Conservation (phyloP, 108 stramenopile genomes). For the Skeletonema grethae region DNA sequence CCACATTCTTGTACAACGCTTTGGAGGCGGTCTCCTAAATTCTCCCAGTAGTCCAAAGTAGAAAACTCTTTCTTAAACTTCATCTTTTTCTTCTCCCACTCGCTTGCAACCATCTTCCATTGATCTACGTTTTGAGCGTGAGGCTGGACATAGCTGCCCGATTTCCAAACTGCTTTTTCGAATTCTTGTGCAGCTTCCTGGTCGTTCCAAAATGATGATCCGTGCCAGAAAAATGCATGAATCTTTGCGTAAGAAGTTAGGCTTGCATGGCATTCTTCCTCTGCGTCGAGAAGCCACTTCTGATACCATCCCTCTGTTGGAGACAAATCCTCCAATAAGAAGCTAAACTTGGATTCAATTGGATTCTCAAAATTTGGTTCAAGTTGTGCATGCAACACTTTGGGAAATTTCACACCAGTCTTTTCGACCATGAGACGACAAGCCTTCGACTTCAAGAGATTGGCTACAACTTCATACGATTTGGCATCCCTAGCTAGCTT, state of each 20-base stretch:
- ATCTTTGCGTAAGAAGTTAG: constrained; percentile 55
- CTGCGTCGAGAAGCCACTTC: constrained; percentile 48
- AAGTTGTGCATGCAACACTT: constrained; percentile 46
- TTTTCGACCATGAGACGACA: constrained; percentile 43
- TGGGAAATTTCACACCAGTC: constrained; percentile 50
- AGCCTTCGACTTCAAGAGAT: constrained; percentile 47
- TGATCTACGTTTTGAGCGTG: constrained; percentile 52
- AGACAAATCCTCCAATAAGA: constrained; percentile 59
- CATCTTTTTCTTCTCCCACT: constrained; percentile 30
- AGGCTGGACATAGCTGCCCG: constrained; percentile 68
- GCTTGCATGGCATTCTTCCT: constrained; percentile 32
- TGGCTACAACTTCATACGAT: constrained; percentile 57
- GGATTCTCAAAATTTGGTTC: constrained; percentile 38
- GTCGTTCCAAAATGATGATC: constrained; percentile 62
- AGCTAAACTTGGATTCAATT: constrained; percentile 50
- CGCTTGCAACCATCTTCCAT: constrained; percentile 34
- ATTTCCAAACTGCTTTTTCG: constrained; percentile 52
- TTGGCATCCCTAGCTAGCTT: constrained; percentile 58
- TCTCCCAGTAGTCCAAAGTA: constrained; percentile 27
- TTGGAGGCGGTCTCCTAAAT: constrained; percentile 53
- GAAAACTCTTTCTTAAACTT: constrained; percentile 39
- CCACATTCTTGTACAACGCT: constrained; percentile 40
- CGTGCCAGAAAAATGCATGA: constrained; percentile 72
- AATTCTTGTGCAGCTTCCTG: constrained; percentile 47
- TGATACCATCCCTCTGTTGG: constrained; percentile 61